These are phyloP conservation scores for Penicillium occitanis DNA, from an alignment of 2,329 filamentous ascomycete genomes.

Conservation along the genomic window DNA sequence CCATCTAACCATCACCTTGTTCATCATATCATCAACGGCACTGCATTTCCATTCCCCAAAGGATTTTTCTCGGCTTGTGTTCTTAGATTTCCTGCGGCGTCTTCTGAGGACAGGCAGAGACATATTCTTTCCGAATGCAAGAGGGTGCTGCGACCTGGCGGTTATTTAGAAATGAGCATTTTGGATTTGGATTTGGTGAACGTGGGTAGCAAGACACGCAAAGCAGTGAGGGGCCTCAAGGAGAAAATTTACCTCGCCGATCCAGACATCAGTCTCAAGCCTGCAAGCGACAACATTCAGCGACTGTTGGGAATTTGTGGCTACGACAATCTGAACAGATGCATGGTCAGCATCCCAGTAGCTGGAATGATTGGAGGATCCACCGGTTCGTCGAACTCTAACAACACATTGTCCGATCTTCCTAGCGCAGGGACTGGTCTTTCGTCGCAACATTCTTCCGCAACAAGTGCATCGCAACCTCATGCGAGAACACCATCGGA, in stretches of 20 bases:
- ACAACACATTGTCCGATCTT: slow-evolving; percentile 33
- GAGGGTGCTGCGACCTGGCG: slow-evolving; percentile 50
- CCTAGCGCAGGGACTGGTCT: slow-evolving; percentile 23
- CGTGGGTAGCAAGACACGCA: slow-evolving; percentile 49
- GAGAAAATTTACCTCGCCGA: slow-evolving; percentile 46
- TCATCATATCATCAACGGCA: slow-evolving; percentile 41
- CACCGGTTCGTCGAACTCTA: slow-evolving; percentile 43
- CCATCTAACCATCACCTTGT: slow-evolving; percentile 46
- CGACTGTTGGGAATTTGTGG: slow-evolving; percentile 46
- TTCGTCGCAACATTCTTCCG: slow-evolving; percentile 25
- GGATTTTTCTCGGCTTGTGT: slow-evolving; percentile 49
- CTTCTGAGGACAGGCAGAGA: slow-evolving; percentile 44
- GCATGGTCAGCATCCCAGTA: slow-evolving; percentile 51
- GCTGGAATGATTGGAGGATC: slow-evolving; percentile 46
- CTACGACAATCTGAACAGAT: slow-evolving; percentile 51
- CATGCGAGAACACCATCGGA: slow-evolving; percentile 36
- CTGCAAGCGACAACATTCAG: slow-evolving; percentile 50
- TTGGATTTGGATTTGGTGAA: slow-evolving; percentile 53
- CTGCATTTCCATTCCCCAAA: slow-evolving; percentile 49
- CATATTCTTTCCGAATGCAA: slow-evolving; percentile 51
- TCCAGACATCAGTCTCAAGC: slow-evolving; percentile 46
- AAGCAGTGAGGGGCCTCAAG: slow-evolving; percentile 48
- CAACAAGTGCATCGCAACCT: slow-evolving; percentile 24
- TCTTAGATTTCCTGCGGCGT: slow-evolving; percentile 48
- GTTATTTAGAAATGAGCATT: slow-evolving; percentile 51